Evolutionary conservation across 495 filamentous ascomycete genomes (phyloP).

Genomic region (Hyaloscypha bicolor): DNA sequence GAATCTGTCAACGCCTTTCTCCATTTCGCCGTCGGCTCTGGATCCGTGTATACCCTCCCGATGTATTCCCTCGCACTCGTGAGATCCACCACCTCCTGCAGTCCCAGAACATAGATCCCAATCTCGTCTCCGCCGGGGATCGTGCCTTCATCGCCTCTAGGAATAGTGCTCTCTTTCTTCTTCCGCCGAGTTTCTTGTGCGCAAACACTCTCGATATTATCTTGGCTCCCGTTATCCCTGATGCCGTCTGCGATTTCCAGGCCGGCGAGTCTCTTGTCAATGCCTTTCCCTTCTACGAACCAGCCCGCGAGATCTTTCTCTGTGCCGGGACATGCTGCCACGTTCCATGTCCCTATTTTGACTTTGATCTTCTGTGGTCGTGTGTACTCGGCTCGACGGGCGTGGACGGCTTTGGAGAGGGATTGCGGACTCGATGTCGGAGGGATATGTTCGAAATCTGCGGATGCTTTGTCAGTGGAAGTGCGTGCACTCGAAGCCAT

Average conservation of each 20-base stretch:
- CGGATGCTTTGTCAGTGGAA: conserved; percentile 12
- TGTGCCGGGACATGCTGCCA: conserved; percentile 77
- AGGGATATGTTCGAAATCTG: neutral
- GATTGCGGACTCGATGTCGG: conserved; percentile 31
- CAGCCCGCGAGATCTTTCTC: conserved; percentile 84
- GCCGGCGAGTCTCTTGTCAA: conserved; percentile 60
- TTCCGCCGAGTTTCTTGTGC: conserved; percentile 45
- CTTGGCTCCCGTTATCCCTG: conserved; percentile 28
- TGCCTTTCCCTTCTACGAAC: conserved; percentile 77
- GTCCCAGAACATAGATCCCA: conserved; percentile 84
- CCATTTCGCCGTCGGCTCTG: conserved; percentile 70
- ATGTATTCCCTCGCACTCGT: conserved; percentile 61
- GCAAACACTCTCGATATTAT: conserved; percentile 40
- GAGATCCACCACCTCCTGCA: conserved; percentile 92
- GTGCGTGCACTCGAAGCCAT: conserved; percentile 22
- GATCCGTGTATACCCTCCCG: conserved; percentile 70
- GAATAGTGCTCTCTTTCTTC: conserved; percentile 42
- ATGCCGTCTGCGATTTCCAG: conserved; percentile 43
- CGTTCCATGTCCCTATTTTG: conserved; percentile 95
- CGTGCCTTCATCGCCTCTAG: conserved; percentile 38
- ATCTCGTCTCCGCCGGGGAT: conserved; percentile 60
- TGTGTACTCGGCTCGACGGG: conserved; percentile 77
- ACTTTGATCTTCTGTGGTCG: conserved; percentile 68
- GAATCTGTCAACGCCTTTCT: conserved; percentile 70
- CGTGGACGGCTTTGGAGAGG: conserved; percentile 60